These are phyloP conservation scores for Colletotrichum salicis DNA, from an alignment of 2,329 filamentous ascomycete genomes.

Conservation along the genomic window DNA sequence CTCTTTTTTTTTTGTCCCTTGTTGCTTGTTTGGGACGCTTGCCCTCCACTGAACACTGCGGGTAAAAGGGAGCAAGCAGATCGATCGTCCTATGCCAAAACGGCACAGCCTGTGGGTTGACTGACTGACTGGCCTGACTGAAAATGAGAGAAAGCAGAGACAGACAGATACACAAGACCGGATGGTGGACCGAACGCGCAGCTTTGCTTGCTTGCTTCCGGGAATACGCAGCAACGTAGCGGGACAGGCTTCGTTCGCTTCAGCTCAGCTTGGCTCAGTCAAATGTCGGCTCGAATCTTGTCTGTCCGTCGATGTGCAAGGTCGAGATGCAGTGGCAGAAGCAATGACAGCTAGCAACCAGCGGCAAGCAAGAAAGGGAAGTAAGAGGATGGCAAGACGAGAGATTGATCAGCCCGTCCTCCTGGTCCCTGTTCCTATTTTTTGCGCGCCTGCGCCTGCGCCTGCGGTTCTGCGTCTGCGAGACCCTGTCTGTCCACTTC, in stretches of 20 bases:
- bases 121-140: slow-evolving; percentile 27
- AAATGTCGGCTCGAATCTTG: not conserved
- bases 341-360: slow-evolving; percentile 10
- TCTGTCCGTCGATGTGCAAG: slow-evolving; percentile 13
- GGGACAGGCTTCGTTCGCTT: slow-evolving; percentile 8
- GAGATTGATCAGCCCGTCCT: slow-evolving; percentile 23
- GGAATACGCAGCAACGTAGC: not conserved
- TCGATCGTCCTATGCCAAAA: slow-evolving; percentile 1
- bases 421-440: slow-evolving; percentile 33
- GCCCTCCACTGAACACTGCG: not conserved
- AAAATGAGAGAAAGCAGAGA: slow-evolving; percentile 14
- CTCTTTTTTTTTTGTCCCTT: not conserved
- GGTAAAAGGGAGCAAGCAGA: slow-evolving; percentile 2
- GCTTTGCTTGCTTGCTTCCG: slow-evolving; percentile 16
- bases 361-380: slow-evolving; percentile 21
- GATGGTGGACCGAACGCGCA: slow-evolving; percentile 16
- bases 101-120: slow-evolving; percentile 21
- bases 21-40: not conserved
- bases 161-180: slow-evolving; percentile 19
- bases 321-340: slow-evolving; percentile 11
- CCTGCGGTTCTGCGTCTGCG: slow-evolving; percentile 12
- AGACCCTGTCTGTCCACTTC: slow-evolving; percentile 31
- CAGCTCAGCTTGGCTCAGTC: slow-evolving; percentile 7
- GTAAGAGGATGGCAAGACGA: slow-evolving; percentile 28
- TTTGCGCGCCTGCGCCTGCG: slow-evolving; percentile 22